Conservation (phyloP, 2,329 filamentous ascomycete species). For the Falciphora oryzae region DNA sequence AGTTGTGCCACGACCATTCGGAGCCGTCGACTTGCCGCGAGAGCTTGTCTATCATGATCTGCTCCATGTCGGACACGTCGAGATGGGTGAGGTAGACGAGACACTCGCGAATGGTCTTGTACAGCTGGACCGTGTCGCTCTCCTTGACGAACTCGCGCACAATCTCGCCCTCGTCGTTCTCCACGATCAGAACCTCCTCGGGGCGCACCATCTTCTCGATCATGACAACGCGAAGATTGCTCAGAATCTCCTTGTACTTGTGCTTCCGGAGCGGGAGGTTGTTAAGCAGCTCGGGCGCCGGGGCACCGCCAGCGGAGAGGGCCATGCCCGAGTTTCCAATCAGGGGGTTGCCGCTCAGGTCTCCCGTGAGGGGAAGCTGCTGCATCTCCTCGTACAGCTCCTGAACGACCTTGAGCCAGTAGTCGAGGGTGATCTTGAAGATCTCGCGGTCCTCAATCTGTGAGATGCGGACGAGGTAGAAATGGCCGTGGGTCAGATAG, state of each 20-base stretch:
- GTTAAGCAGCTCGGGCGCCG: slow-evolving; percentile 75
- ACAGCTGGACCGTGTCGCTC: slow-evolving; percentile 96
- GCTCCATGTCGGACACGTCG: slow-evolving; percentile 94
- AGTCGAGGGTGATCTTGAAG: slow-evolving; percentile 98
- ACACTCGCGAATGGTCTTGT: slow-evolving; percentile 98
- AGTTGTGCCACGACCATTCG: slow-evolving; percentile 99
- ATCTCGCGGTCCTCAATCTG: slow-evolving; percentile 99
- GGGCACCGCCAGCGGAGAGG: slow-evolving; percentile 72
- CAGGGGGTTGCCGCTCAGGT: slow-evolving; percentile 64
- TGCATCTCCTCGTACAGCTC: slow-evolving; percentile 99
- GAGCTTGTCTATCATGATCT: slow-evolving; percentile 99
- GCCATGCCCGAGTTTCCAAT: slow-evolving; percentile 64
- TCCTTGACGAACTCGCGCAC: slow-evolving; percentile 99
- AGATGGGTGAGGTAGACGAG: slow-evolving; percentile 95
- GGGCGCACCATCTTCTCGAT: slow-evolving; percentile 99
- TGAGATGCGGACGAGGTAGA: slow-evolving; percentile 95
- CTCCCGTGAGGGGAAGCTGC: slow-evolving; percentile 81
- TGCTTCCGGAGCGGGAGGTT: slow-evolving; percentile 95
- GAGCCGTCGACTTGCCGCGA: slow-evolving; percentile 88
- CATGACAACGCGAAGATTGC: slow-evolving; percentile 94
- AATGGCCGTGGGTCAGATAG: slow-evolving; percentile 92
- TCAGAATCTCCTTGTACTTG: slow-evolving; percentile 92
- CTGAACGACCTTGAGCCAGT: slow-evolving; percentile 97
- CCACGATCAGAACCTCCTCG: slow-evolving; percentile 97
- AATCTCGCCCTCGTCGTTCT: slow-evolving; percentile 98